Conservation (phyloP, 176 grass and related monocot species). For the Stipa capillata region DNA sequence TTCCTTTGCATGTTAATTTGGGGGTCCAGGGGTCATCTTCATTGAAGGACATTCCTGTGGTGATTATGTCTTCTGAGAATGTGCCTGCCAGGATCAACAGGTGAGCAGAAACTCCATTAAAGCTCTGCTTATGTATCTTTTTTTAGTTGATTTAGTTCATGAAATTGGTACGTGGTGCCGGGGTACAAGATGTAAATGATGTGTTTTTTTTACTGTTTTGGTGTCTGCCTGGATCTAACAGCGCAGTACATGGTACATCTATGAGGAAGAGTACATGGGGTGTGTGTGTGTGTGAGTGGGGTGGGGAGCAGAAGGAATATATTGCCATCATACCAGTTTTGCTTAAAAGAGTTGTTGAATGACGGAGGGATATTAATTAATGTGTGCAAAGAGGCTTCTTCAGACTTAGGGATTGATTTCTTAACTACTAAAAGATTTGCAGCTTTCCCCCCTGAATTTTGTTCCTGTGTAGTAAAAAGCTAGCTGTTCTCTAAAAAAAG, state of each 20-base stretch:
- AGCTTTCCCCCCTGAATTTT: conserved; percentile 5
- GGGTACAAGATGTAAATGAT: not conserved
- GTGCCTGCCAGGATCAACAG: conserved; percentile 93
- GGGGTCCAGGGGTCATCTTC: conserved; percentile 69
- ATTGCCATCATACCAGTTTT: conserved; percentile 32
- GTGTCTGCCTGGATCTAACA: conserved; percentile 9
- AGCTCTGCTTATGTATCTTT: not conserved
- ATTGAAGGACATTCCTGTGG: conserved; percentile 92
- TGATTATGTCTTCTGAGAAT: conserved; percentile 99
- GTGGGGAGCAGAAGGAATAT: conserved; percentile 52
- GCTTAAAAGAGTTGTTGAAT: too few relatives aligned
- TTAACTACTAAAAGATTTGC: conserved; percentile 12
- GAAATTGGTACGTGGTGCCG: not conserved
- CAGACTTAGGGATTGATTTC: not conserved
- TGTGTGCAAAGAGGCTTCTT: not conserved
- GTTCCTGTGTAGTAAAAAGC: not conserved
- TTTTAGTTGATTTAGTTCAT: not conserved
- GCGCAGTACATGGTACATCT: conserved; percentile 4
- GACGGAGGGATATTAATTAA: too few relatives aligned
- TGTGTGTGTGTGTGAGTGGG: not conserved
- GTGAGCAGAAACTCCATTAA: conserved; percentile 22
- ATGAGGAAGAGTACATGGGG: not conserved
- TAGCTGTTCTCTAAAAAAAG: not conserved
- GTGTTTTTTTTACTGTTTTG: not conserved
- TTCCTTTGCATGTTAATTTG: conserved; percentile 8